Base-by-base conservation (phyloP, 176 grass and related monocot species). In the Oryza meyeriana region DNA sequence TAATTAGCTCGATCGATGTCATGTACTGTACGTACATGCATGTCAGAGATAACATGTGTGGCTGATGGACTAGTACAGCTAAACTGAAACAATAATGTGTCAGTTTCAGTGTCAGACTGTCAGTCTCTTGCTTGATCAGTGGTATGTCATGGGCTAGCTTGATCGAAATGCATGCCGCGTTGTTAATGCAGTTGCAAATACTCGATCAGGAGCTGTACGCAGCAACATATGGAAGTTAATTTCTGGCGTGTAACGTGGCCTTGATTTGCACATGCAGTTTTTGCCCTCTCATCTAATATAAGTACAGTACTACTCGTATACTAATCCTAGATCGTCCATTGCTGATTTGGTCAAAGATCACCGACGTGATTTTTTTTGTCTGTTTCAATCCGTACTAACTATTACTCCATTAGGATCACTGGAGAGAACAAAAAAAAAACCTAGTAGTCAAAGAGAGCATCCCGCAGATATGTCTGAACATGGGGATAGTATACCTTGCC, bases 41-140 rank as follows among this genome's bases (percentile, higher is more conserved):
- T 72, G 69, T 29, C 69, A 18, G 25, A 29, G 69, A 7, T 39
- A 72, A 28, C 69, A 30, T 47, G 69, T 29, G 40, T 29, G 40
- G 14, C 16, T 34, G 71, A 58, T 41, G 63, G 62, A 31, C 75
- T 71, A 65, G 1, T 44, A 76, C 31, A 76, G 81, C 81, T 55
- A n/a, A 75, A 75, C 41, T 28, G 30, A 67, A 76, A 40, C 32
- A 22, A 55, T 14, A 24, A 7, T 32, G n/a, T 29, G 16, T 41
- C 28, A 29, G 30, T 6, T 3, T 11, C n/a, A 57, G 1, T 27
- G 39, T 59, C 32, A 69, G n/a, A 31, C 24, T 4, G 64, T 20
- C 18, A 7, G 36, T 12, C 30, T 31, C 18, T 9, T 55, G n/a
- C 22, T 59, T 59, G 55, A 59, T 59, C 55, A 25, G 55, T 63